Evolutionary conservation across 805 yeast species (phyloP).

Genomic region (Wickerhamiella bombiphila): DNA sequence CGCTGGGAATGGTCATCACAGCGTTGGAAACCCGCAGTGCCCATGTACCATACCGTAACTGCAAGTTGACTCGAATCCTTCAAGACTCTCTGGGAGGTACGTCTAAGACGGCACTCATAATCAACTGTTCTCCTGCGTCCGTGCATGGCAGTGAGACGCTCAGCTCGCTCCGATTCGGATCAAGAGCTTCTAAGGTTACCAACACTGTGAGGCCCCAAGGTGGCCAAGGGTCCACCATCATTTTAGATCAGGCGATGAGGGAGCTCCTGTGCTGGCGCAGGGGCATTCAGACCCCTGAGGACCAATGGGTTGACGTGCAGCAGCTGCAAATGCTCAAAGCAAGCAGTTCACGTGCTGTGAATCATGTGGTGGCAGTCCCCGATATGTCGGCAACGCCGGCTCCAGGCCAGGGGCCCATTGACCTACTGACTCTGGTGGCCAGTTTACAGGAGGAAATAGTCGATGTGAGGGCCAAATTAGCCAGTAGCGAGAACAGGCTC

Average conservation of each 20-base stretch:
- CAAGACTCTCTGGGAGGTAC: conserved; percentile 77
- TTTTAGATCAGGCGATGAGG: conserved; percentile 28
- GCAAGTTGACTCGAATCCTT: conserved; percentile 60
- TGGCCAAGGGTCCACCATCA: no score
- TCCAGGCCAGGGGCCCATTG: no score
- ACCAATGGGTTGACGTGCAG: conserved; percentile 17
- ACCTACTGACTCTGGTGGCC: no score
- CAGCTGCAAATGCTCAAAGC: no score
- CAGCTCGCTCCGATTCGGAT: conserved; percentile 61
- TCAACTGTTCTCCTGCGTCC: conserved; percentile 55
- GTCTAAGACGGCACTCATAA: conserved; percentile 56
- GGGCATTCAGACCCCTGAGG: conserved; percentile 21
- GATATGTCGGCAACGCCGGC: no score
- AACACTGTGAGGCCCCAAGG: conserved; percentile 53
- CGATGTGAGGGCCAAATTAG: no score
- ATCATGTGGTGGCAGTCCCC: no score
- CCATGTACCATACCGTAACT: conserved; percentile 63
- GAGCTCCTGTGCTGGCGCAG: conserved; percentile 28
- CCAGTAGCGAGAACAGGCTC: neutral
- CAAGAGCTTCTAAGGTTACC: conserved; percentile 51
- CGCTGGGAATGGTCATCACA: conserved; percentile 69
- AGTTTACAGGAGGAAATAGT: no score
- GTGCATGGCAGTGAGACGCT: conserved; percentile 48
- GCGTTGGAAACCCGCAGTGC: conserved; percentile 52
- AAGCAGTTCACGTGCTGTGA: neutral